Evolutionary conservation across 768 basidiomycete genomes (phyloP).

Genomic region (Lactarius quietus): DNA sequence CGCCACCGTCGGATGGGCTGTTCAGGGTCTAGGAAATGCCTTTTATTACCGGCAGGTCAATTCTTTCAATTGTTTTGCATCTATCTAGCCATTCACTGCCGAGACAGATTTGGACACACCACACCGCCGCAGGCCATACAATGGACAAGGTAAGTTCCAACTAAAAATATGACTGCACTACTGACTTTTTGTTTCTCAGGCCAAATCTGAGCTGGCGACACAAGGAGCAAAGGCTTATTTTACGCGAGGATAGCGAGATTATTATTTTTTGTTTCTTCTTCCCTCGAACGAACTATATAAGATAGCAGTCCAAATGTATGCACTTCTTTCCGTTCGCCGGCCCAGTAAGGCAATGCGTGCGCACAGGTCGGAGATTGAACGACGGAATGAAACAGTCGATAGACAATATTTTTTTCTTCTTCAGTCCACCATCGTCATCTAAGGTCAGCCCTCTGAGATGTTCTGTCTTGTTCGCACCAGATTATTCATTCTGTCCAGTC

Average conservation of each 20-base stretch:
- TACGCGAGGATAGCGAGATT: slow-evolving; percentile 66
- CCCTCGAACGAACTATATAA: slow-evolving; percentile 7
- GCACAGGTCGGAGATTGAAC: slow-evolving; percentile 41
- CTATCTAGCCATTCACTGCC: slow-evolving; percentile 7
- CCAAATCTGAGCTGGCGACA: slow-evolving; percentile 75
- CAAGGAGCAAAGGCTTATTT: slow-evolving; percentile 90
- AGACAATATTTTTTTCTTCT: slow-evolving; percentile 39
- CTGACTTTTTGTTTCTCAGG: slow-evolving; percentile 43
- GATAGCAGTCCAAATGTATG: slow-evolving; percentile 1
- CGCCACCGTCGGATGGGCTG: slow-evolving; percentile 80
- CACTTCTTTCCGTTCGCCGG: neutral
- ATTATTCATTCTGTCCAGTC: slow-evolving; percentile 30
- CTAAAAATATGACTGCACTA: slow-evolving; percentile 12
- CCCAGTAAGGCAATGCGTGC: slow-evolving; percentile 4
- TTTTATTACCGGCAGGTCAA: slow-evolving; percentile 76
- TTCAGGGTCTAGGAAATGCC: slow-evolving; percentile 81
- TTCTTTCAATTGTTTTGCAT: slow-evolving; percentile 23
- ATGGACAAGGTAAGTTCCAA: slow-evolving; percentile 66
- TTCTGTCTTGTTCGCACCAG: slow-evolving; percentile 23
- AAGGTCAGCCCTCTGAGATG: slow-evolving; percentile 41
- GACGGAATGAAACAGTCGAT: slow-evolving; percentile 23
- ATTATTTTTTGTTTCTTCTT: slow-evolving; percentile 17
- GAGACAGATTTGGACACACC: slow-evolving; percentile 70
- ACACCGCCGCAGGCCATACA: slow-evolving; percentile 81
- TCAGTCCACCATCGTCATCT: slow-evolving; percentile 59